Evolutionary conservation across 257 asterid genomes (phyloP), one percentile per base, ranked within the genome.

Genomic region (Gentiana straminea): DNA sequence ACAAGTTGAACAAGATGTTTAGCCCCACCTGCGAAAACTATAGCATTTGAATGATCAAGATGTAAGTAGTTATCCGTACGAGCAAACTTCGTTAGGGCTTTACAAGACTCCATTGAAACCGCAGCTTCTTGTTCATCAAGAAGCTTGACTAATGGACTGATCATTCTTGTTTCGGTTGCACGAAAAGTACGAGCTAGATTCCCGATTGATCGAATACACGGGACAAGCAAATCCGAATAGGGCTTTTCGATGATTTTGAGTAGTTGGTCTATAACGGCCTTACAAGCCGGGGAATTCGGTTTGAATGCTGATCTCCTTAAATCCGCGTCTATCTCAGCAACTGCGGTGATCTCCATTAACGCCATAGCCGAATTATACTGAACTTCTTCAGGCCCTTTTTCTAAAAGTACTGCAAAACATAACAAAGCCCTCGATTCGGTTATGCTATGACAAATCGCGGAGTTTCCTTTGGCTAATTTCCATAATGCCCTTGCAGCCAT

Each of bases 401-500:
- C 91, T 39, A 82, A 43, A 7, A 86, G 89, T 9, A 74, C 81
- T 1, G 94, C 89, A 32, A 86, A 84, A 55, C 94, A 90, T 36
- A 86, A 39, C 12, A 86, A 34, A 1, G 94, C 96, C 57, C 89
- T 69, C 1, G 96, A 90, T 45, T 90, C 96, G 0, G 96, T 90
- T 24, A 90, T 90, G 76, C 83, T 90, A 11, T 76, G 76, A 59
- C 94, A 90, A 48, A 86, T 90, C 11, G 83, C 65, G 1, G 94
- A 68, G 63, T 89, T 86, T 4, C 67, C 79, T 57, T 62, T 84
- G 41, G 93, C 84, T 1, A 89, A 94, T 35, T 77, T 69, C 86
- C 94, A 77, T 11, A 90, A 84, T 52, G 97, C 97, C 61, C 81
- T 70, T 0, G 97, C 96, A 2, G 94, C 74, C 97, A 90, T 86